Percentiles rank a stretch among this genome's conserved stretches.
Evolutionary conservation across 306 rosid genomes (phyloP).

Genomic region (Arachis stenosperma): DNA sequence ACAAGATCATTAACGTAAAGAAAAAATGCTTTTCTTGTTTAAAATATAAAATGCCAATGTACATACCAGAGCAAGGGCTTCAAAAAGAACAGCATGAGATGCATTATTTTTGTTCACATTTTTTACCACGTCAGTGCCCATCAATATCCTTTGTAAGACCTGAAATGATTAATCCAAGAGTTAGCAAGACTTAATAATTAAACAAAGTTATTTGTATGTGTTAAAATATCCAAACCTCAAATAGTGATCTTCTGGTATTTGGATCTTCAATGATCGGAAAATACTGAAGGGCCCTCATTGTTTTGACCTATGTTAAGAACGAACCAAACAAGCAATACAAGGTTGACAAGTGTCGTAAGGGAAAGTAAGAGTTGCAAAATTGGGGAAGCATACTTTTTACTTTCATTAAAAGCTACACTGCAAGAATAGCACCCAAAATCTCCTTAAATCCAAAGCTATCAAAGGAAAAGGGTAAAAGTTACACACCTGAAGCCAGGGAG

Average conservation of each 20-base stretch:
- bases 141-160: constrained; percentile 80
- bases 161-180: constrained; percentile 47
- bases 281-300: constrained; percentile 86
- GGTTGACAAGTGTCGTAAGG: not conserved
- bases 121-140: constrained; percentile 87
- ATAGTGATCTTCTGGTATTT: constrained; percentile 72
- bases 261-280: constrained; percentile 82
- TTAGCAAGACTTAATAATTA: constrained; percentile 23
- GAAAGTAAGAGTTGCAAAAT: constrained; percentile 21
- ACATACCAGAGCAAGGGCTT: constrained; percentile 84
- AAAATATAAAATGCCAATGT: constrained; percentile 1
- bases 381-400: constrained; percentile 14
- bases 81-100: constrained; percentile 85
- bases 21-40: not conserved
- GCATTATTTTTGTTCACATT: constrained; percentile 86
- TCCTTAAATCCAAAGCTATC: not conserved
- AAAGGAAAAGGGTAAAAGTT: constrained; percentile 20
- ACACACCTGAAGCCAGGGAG: constrained; percentile 95
- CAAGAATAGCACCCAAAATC: constrained; percentile 11
- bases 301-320: constrained; percentile 59
- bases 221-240: constrained; percentile 55
- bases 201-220: not conserved
- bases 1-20: not conserved
- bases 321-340: constrained; percentile 13
- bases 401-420: not conserved